Evolutionary conservation across 345 rosid genomes (phyloP).

Genomic region (Boechera stricta): DNA sequence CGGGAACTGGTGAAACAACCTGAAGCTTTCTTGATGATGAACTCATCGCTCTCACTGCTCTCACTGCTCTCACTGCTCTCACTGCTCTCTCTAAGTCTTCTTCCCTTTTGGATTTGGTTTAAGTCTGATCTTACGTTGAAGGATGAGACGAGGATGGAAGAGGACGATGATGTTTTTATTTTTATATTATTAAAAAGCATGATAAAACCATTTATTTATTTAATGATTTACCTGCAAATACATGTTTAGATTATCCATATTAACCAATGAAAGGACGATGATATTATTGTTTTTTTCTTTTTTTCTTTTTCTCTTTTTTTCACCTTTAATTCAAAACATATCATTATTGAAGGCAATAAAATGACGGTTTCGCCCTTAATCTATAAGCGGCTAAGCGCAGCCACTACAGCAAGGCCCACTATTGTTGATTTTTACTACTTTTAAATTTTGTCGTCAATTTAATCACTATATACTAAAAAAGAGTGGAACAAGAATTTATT

Average conservation of each 20-base stretch:
- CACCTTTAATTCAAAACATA: neutral
- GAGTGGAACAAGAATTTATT: no score
- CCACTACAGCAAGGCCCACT: neutral
- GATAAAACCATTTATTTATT: neutral
- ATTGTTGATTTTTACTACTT: no score
- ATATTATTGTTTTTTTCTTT: neutral
- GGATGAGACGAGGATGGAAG: constrained; percentile 9
- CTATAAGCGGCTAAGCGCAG: constrained; percentile 22
- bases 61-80: no score
- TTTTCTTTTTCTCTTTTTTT: neutral
- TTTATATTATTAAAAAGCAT: neutral
- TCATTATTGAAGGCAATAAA: neutral
- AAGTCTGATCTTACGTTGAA: neutral
- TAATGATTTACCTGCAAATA: no score
- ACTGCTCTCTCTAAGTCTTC: neutral
- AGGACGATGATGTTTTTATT: constrained; percentile 6
- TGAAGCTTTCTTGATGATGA: constrained; percentile 68
- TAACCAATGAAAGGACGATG: constrained; percentile 21
- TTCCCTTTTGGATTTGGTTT: neutral
- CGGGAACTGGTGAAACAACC: constrained; percentile 89
- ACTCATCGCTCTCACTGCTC: constrained; percentile 49
- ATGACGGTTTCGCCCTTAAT: constrained; percentile 25
- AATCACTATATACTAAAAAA: no score
- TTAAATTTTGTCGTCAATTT: no score
- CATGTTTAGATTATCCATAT: neutral